Base-by-base conservation (phyloP, 495 filamentous ascomycete genomes). In the Acidiella bohemica region DNA sequence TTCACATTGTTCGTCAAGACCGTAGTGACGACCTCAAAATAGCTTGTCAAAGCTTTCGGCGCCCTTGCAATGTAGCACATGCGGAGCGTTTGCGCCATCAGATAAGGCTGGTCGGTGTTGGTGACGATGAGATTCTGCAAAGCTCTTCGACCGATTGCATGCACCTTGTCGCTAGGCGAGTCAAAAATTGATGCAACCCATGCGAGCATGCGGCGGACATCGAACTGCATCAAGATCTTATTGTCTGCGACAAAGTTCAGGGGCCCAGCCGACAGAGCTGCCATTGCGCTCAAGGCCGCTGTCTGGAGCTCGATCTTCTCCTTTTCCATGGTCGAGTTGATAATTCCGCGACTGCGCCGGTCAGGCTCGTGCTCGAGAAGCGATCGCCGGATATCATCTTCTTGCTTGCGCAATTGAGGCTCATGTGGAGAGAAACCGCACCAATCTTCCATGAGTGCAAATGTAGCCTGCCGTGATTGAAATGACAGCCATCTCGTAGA, bases 381-480 rank as follows among this genome's bases (percentile, higher is more conserved):
- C 16, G 78, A 80, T 50, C 84, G 80, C 43, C 82, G 67, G 82
- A 95, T 92, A 32, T 70, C 79, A 39, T 93, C 81, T 65, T 95
- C 90, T 39, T 85, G 68, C 42, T 81, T 75, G 12, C 76, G 73
- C 25, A 93, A 83, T 42, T 86, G 80, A 23, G 64, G 61, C 53
- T 87, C 86, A 56, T 95, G 93, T 5, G 90, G 84, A 0, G 90
- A 93, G 57, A 90, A 92, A 0, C 92, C 90, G 62, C 92, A 96
- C 90, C 90, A 97, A 41, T 96, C 88, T 56, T 96, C 88, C 86
- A 97, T 96, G 23, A 96, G 61, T 4, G 87, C 78, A 54, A 96
- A 97, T 5, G 86, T 76, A 8, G 90, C 94, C 53, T 93, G 87
- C 18, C 90, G 68, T 0, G 85, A 80, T 55, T 95, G 90, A 47